A percentile compares a stretch with the other conserved stretches of the same genome.
phyloP scores from a whole-genome alignment of 257 asterid genomes.

The Scutellaria galericulata region DNA sequence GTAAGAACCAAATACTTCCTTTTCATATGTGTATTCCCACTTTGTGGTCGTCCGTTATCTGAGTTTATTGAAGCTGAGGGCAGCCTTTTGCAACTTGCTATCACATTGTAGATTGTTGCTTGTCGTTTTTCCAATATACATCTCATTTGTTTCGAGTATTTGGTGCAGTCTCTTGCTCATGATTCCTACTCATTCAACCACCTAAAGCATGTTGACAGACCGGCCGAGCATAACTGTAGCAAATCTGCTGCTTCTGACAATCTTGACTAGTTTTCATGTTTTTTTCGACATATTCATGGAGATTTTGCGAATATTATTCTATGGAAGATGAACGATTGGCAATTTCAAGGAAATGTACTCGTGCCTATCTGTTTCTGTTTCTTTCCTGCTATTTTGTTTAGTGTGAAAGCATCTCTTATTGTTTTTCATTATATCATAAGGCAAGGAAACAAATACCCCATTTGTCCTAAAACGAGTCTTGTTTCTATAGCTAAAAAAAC shows the following conservation, averaged over 20 bases:
- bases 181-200: slow-evolving; percentile 60
- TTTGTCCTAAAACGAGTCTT: no score
- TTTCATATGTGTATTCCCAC: not conserved
- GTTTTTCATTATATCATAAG: no score
- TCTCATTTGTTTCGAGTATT: slow-evolving; percentile 27
- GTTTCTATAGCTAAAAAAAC: no score
- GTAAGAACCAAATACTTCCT: not conserved
- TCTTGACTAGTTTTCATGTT: not conserved
- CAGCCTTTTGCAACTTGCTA: slow-evolving; percentile 7
- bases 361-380: not conserved
- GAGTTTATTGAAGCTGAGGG: not conserved
- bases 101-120: not conserved
- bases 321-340: not conserved
- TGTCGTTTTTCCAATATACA: not conserved
- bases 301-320: not conserved
- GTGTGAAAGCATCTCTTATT: no score
- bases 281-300: not conserved
- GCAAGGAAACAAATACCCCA: no score
- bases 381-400: no score
- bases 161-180: slow-evolving; percentile 81
- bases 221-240: slow-evolving; percentile 29
- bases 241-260: slow-evolving; percentile 15
- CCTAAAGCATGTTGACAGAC: slow-evolving; percentile 33
- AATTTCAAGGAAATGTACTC: not conserved
- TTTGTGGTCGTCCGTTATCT: not conserved